Conservation (phyloP, 352 stramenopile genomes). For the Pythium pyrilobum region DNA sequence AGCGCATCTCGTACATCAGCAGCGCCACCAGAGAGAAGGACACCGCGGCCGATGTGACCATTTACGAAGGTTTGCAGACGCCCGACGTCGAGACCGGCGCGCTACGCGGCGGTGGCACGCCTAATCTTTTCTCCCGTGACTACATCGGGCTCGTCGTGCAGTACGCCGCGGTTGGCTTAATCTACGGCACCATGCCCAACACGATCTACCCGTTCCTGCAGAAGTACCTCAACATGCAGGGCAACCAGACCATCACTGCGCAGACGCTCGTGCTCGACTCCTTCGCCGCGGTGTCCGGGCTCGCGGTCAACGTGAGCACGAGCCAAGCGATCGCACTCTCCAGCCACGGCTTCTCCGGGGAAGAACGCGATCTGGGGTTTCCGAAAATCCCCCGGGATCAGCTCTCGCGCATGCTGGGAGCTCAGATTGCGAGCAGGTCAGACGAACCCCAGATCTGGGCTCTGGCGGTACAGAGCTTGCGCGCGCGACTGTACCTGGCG, state of each 20-base stretch:
- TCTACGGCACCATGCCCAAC: constrained; percentile 35
- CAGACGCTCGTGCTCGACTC: constrained; percentile 42
- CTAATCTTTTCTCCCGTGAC: constrained; percentile 24
- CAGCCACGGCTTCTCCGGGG: no score
- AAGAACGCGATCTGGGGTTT: no score
- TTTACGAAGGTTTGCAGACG: constrained; percentile 28
- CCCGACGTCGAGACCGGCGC: constrained; percentile 38
- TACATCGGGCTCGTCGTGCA: constrained; percentile 40
- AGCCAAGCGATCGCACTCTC: no score
- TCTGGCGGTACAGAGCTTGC: no score
- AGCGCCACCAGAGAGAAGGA: constrained; percentile 19
- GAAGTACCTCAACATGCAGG: constrained; percentile 41
- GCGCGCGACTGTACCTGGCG: background rate
- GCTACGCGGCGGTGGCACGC: constrained; percentile 30
- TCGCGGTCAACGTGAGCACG: no score
- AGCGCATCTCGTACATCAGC: constrained; percentile 33
- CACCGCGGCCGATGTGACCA: constrained; percentile 13
- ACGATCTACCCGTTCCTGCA: constrained; percentile 53
- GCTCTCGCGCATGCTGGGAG: no score
- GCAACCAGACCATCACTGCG: constrained; percentile 23
- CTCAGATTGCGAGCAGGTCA: no score
- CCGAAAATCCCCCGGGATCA: no score
- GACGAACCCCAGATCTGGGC: no score
- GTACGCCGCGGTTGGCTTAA: constrained; percentile 43
- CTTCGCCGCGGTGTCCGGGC: constrained; percentile 64